Evolutionary conservation across 495 filamentous ascomycete genomes (phyloP).

Genomic region (Penicillium bovifimosum): DNA sequence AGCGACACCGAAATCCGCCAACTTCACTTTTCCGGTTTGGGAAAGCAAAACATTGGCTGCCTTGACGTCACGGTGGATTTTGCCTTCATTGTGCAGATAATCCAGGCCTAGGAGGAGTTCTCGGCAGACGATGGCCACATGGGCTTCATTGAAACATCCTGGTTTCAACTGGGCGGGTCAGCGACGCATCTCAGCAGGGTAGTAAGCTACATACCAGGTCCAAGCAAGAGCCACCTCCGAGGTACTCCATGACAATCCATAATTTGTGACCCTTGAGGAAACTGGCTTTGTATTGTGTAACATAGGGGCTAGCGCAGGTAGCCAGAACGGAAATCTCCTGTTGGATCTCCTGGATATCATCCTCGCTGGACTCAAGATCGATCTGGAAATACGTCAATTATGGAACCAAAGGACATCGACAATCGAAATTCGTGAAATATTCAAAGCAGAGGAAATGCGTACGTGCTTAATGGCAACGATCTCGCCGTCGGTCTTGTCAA

Average conservation of each 20-base stretch:
- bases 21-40: slow-evolving; percentile 85
- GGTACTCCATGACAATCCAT: slow-evolving; percentile 99
- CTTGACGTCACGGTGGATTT: slow-evolving; percentile 97
- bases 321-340: slow-evolving; percentile 94
- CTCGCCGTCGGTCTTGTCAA: slow-evolving; percentile 78
- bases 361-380: slow-evolving; percentile 95
- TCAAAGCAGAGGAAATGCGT: slow-evolving; percentile 23
- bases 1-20: slow-evolving; percentile 97
- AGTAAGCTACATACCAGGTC: slow-evolving; percentile 60
- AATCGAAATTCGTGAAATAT: background rate
- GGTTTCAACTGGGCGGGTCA: slow-evolving; percentile 68
- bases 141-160: slow-evolving; percentile 81
- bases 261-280: slow-evolving; percentile 91
- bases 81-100: slow-evolving; percentile 90
- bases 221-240: slow-evolving; percentile 88
- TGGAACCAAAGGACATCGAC: slow-evolving; percentile 6
- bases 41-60: slow-evolving; percentile 89
- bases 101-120: slow-evolving; percentile 86
- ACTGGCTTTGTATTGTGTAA: slow-evolving; percentile 94
- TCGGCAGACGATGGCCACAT: slow-evolving; percentile 91
- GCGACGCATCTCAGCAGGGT: slow-evolving; percentile 5
- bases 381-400: slow-evolving; percentile 57
- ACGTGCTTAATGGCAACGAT: slow-evolving; percentile 91
- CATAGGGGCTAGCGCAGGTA: slow-evolving; percentile 86
- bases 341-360: slow-evolving; percentile 96